These are phyloP conservation scores for Pseudoperonospora humuli DNA, from an alignment of 352 stramenopile genomes.

Conservation along the genomic window DNA sequence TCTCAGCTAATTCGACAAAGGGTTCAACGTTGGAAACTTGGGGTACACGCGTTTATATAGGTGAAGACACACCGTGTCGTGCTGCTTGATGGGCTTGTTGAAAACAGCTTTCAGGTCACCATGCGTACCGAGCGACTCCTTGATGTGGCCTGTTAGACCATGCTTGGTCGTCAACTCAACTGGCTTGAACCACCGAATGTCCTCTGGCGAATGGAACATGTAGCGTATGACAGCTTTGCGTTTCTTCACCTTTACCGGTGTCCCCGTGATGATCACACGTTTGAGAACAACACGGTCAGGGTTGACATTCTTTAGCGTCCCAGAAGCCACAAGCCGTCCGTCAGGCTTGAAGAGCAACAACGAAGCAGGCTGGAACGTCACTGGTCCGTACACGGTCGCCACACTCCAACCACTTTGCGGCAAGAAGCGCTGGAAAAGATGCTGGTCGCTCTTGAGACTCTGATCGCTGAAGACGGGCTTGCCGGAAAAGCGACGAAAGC, in stretches of 20 bases:
- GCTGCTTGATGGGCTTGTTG: conserved; percentile 98
- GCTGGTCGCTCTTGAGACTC: conserved; percentile 98
- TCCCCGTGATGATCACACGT: conserved; percentile 96
- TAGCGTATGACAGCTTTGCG: conserved; percentile 96
- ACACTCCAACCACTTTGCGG: conserved; percentile 87
- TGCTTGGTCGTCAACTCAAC: conserved; percentile 97
- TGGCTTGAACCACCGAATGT: conserved; percentile 98
- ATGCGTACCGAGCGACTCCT: conserved; percentile 97
- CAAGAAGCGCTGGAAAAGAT: conserved; percentile 98
- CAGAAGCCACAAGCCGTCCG: conserved; percentile 88
- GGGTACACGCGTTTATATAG: conserved; percentile 99
- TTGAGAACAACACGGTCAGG: conserved; percentile 97
- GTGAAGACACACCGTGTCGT: conserved; percentile 98
- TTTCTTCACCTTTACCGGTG: conserved; percentile 97
- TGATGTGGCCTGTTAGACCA: conserved; percentile 96
- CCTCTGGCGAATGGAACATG: conserved; percentile 99
- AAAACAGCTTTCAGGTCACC: conserved; percentile 99
- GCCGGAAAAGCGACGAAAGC: conserved; percentile 91
- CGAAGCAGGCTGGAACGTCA: conserved; percentile 95
- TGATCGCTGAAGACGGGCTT: conserved; percentile 96
- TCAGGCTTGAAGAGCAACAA: conserved; percentile 90
- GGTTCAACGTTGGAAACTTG: conserved; percentile 81
- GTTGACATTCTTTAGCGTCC: conserved; percentile 94
- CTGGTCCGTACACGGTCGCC: conserved; percentile 84
- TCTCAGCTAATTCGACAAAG: conserved; percentile 23